Conservation (phyloP, 225 moss, liverwort and hornwort genomes). For the Marchantia polymorpha region DNA sequence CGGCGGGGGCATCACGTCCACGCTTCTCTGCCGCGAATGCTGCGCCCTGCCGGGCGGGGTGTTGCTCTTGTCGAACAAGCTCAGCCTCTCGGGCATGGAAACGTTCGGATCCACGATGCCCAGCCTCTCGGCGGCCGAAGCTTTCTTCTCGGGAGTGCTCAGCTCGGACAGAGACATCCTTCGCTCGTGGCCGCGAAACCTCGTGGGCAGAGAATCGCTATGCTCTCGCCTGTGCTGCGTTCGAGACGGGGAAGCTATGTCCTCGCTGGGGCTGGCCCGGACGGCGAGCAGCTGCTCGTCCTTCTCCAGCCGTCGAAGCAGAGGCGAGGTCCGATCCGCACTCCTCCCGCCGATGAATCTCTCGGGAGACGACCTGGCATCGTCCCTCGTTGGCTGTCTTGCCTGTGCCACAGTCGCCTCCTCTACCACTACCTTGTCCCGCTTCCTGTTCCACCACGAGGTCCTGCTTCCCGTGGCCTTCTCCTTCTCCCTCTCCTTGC, state of each 20-base stretch:
- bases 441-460: conserved; percentile 22
- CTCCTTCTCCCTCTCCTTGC: neutral
- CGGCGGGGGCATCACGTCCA: neutral
- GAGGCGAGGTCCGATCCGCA: neutral
- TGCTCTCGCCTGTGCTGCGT: conserved; percentile 25
- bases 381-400: neutral
- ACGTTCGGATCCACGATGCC: neutral
- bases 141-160: conserved; percentile 15
- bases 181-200: conserved; percentile 15
- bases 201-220: conserved; percentile 33
- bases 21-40: conserved; percentile 5
- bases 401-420: conserved; percentile 3
- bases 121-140: conserved; percentile 1
- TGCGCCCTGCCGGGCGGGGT: neutral
- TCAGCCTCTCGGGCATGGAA: conserved; percentile 25
- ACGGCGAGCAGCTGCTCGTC: neutral
- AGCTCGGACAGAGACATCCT: conserved; percentile 30
- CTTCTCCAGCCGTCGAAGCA: neutral
- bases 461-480: neutral
- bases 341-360: neutral
- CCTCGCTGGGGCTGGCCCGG: conserved; percentile 8
- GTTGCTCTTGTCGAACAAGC: neutral
- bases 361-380: neutral
- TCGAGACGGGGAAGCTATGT: neutral
- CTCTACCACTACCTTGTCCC: conserved; percentile 11